These are phyloP conservation scores for Macrolepiota albuminosa DNA, from an alignment of 768 basidiomycete genomes.

Conservation along the genomic window DNA sequence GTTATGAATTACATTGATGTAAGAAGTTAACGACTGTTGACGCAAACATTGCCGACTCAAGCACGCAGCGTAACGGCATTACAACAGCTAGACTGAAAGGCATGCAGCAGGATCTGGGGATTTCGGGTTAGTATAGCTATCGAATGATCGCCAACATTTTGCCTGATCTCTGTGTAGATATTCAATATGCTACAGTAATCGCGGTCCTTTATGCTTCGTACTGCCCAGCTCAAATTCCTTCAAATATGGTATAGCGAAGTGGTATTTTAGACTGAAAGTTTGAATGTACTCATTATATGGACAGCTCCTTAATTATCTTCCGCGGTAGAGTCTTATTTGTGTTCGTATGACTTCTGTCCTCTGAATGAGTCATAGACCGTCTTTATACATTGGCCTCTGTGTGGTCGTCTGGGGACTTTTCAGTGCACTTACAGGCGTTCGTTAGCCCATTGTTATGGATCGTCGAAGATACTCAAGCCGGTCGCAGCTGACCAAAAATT, in stretches of 20 bases:
- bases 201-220: slow-evolving; percentile 56
- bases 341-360: background rate
- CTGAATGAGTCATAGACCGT: slow-evolving; percentile 37
- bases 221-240: slow-evolving; percentile 61
- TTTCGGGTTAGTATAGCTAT: slow-evolving; percentile 29
- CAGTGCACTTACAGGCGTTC: slow-evolving; percentile 58
- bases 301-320: slow-evolving; percentile 51
- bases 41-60: background rate
- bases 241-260: slow-evolving; percentile 50
- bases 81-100: slow-evolving; percentile 47
- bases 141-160: background rate
- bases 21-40: slow-evolving; percentile 9
- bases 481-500: slow-evolving; percentile 47
- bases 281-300: background rate
- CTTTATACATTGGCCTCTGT: slow-evolving; percentile 55
- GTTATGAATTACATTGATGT: slow-evolving; percentile 72
- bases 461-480: background rate
- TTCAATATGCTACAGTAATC: slow-evolving; percentile 48
- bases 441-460: slow-evolving; percentile 5
- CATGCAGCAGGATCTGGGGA: slow-evolving; percentile 41
- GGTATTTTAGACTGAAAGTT: background rate
- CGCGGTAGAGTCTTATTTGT: slow-evolving; percentile 30
- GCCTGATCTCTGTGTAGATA: slow-evolving; percentile 30
- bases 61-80: slow-evolving; percentile 40
- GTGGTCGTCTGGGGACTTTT: slow-evolving; percentile 61